phyloP scores from a whole-genome alignment of 2,329 filamentous ascomycete genomes.

The Colletotrichum godetiae region DNA sequence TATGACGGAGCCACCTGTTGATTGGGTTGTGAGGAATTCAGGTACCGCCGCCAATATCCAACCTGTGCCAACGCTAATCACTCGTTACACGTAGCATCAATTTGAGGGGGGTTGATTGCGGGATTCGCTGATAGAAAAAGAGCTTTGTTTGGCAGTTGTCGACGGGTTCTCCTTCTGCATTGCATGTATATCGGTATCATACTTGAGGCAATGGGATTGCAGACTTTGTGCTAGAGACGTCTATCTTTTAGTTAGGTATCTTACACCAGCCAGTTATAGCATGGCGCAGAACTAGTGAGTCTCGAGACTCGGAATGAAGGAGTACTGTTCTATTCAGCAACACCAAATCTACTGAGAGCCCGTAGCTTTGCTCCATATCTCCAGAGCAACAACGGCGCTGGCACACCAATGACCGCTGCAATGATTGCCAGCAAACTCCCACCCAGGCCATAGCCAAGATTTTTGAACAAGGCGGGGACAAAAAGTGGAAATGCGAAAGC shows the following conservation, averaged over 20 bases:
- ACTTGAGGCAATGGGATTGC: no score
- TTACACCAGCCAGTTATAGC: no score
- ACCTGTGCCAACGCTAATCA: not conserved
- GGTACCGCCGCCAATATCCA: not conserved
- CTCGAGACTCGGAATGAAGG: no score
- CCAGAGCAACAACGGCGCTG: constrained; percentile 54
- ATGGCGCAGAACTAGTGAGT: no score
- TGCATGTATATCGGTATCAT: no score
- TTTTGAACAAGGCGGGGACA: constrained; percentile 52
- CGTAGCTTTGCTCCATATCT: constrained; percentile 50
- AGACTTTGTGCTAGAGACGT: no score
- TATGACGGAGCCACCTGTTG: constrained; percentile 43
- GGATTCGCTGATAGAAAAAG: no score
- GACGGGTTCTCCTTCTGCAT: no score
- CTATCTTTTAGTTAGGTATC: no score
- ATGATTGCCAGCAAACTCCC: constrained; percentile 52
- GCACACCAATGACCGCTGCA: constrained; percentile 48
- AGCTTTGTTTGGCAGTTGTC: no score
- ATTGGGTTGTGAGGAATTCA: constrained; percentile 11
- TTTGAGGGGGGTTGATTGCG: no score
- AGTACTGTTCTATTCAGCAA: not conserved
- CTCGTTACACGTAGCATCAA: not conserved
- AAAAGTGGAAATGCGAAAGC: constrained; percentile 64
- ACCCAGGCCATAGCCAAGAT: constrained; percentile 52
- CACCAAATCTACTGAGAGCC: constrained; percentile 29